Evolutionary conservation across 83 land plant species (phyloP), one percentile per base, ranked within the genome.

Genomic region (Picea abies): DNA sequence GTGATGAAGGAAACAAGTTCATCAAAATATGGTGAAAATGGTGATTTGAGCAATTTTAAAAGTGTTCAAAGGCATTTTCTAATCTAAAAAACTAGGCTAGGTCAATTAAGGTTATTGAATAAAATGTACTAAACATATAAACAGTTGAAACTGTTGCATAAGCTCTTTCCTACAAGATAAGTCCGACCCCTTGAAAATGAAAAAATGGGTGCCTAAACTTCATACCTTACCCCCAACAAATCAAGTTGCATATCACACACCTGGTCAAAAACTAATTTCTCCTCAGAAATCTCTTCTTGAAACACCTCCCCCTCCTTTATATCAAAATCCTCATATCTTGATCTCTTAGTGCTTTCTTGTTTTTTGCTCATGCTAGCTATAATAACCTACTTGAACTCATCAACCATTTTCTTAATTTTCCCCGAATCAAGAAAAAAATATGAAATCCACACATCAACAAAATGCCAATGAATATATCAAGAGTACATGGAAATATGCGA

Each of bases 61-160:
- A 89, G 77, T 61, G 87, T 87, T 79, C 91, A 89, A 83, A 89
- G 76, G 60, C 91, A 89, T 70, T 89, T 89, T 75, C 87, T 89
- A 84, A 89, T 84, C 91, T 89, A 82, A 61, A 56, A 3, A 60
- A 22, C 47, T 44, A 70, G 47, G 4, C n/a, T 32, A 15, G 20
- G 47, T 70, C 44, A 70, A 20, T 16, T 70, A 32, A 32, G 35
- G 82, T 5, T 62, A 17, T 4, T 8, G 68, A 29, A 49, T 32
- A 68, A 61, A 79, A 41, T n/a, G 4, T 75, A 1, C 8, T 67
- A 52, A 44, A 37, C 25, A n/a, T 12, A 35, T 25, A 26, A 73
- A 65, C 25, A 25, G n/a, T 56, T 60, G 35, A 77, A 29, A 32
- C 15, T 15, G 22, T 52, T 22, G 17, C 22, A 10, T 17, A 23